Conservation (phyloP, 495 filamentous ascomycete genomes). For the Neurospora sp. region DNA sequence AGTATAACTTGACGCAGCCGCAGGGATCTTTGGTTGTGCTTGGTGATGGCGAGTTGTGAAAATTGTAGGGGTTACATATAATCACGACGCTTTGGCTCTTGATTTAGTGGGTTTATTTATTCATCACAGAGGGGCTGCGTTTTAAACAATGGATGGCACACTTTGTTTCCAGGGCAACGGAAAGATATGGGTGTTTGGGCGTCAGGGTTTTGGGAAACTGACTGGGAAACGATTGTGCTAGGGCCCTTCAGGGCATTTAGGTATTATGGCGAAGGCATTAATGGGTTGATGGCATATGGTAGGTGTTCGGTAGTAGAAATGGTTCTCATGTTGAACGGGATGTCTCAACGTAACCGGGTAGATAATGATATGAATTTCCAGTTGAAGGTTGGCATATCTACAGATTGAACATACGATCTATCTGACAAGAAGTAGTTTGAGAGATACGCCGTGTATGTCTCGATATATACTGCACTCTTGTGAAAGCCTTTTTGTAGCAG, state of each 20-base stretch:
- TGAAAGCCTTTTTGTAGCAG: no score
- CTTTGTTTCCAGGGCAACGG: not conserved
- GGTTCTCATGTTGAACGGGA: not conserved
- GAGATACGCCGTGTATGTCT: not conserved
- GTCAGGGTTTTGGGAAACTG: not conserved
- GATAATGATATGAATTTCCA: not conserved
- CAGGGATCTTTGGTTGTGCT: not conserved
- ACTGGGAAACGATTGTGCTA: not conserved
- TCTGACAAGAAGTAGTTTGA: not conserved
- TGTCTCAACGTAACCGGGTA: not conserved
- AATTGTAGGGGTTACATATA: not conserved
- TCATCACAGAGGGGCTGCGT: not conserved
- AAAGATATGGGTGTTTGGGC: not conserved
- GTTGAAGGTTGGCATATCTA: not conserved
- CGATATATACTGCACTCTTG: not conserved
- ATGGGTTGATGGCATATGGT: not conserved
- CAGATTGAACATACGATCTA: not conserved
- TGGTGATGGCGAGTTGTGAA: not conserved
- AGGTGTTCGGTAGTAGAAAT: not conserved
- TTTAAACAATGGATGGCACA: not conserved
- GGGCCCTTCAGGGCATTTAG: not conserved
- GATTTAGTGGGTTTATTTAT: not conserved
- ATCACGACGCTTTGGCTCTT: not conserved
- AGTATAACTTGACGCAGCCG: constrained; percentile 19
- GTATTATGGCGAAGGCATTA: not conserved